Conservation (phyloP, 2,329 filamentous ascomycete species). For the Calonectria henricotiae region DNA sequence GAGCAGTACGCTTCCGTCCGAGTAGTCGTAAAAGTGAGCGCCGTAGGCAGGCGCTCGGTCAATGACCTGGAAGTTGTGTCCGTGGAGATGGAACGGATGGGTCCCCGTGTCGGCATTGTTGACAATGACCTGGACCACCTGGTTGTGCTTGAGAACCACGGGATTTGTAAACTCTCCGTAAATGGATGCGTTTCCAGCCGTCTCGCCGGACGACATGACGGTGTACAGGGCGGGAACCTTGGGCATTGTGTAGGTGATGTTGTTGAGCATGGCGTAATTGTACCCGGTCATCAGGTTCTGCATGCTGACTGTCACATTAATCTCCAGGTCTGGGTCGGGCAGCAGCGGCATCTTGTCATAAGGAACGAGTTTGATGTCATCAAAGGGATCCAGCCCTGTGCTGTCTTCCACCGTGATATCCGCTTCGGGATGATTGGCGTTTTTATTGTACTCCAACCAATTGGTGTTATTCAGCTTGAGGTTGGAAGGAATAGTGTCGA, state of each 20-base stretch:
- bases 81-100: conserved; percentile 86
- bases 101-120: conserved; percentile 82
- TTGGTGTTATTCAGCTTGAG: conserved; percentile 80
- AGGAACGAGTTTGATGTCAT: conserved; percentile 82
- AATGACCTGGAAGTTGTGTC: conserved; percentile 81
- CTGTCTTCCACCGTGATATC: conserved; percentile 69
- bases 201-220: conserved; percentile 75
- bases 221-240: conserved; percentile 88
- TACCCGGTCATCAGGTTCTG: conserved; percentile 74
- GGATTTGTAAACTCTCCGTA: conserved; percentile 79
- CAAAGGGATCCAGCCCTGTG: conserved; percentile 74
- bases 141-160: conserved; percentile 77
- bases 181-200: conserved; percentile 71
- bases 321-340: conserved; percentile 75
- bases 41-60: conserved; percentile 61
- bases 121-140: conserved; percentile 80
- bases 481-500: conserved; percentile 77
- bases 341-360: conserved; percentile 77
- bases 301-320: conserved; percentile 73
- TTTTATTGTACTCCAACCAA: conserved; percentile 73
- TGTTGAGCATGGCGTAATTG: conserved; percentile 79
- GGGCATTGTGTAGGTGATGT: conserved; percentile 81
- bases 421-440: conserved; percentile 61
- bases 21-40: conserved; percentile 63
- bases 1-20: conserved; percentile 70